Percentiles rank a stretch among this genome's conserved stretches.
Conservation (phyloP, 345 rosid species). For the Barbarea vulgaris region DNA sequence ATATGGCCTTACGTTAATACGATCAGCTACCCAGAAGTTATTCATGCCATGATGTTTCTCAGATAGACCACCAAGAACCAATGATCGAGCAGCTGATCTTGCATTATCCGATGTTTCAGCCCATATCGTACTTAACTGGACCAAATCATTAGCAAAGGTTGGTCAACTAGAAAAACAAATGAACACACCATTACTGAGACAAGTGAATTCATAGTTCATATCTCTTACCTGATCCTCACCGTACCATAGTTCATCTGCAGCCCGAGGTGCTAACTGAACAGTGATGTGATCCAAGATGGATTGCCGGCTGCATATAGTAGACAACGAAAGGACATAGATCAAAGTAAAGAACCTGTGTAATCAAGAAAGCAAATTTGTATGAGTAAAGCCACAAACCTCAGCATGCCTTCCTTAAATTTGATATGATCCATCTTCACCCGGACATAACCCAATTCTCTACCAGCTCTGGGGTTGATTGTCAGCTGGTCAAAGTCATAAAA, state of each 20-base stretch:
- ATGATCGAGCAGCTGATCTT: slow-evolving; percentile 80
- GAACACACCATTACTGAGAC: background rate
- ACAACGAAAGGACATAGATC: background rate
- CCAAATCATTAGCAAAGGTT: slow-evolving; percentile 29
- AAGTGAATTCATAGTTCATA: slow-evolving; percentile 7
- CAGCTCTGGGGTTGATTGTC: slow-evolving; percentile 91
- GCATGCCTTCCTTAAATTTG: slow-evolving; percentile 82
- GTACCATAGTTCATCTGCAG: slow-evolving; percentile 92
- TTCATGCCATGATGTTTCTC: slow-evolving; percentile 78
- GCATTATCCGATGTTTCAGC: slow-evolving; percentile 95
- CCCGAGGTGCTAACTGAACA: slow-evolving; percentile 95
- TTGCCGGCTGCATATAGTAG: slow-evolving; percentile 65
- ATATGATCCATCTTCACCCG: slow-evolving; percentile 86
- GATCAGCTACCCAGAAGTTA: slow-evolving; percentile 79
- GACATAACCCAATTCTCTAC: slow-evolving; percentile 89
- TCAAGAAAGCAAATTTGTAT: slow-evolving; percentile 3
- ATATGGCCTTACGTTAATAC: slow-evolving; percentile 64
- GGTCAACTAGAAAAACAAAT: slow-evolving; percentile 11
- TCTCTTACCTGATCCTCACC: slow-evolving; percentile 81
- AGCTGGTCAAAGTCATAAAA: slow-evolving; percentile 51
- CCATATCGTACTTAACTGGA: slow-evolving; percentile 96
- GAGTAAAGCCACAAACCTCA: slow-evolving; percentile 47
- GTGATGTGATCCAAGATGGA: slow-evolving; percentile 91
- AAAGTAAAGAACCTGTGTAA: background rate
- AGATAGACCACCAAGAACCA: slow-evolving; percentile 88